Conservation (phyloP, 129 eudicot species). For the Calendula officinalis region DNA sequence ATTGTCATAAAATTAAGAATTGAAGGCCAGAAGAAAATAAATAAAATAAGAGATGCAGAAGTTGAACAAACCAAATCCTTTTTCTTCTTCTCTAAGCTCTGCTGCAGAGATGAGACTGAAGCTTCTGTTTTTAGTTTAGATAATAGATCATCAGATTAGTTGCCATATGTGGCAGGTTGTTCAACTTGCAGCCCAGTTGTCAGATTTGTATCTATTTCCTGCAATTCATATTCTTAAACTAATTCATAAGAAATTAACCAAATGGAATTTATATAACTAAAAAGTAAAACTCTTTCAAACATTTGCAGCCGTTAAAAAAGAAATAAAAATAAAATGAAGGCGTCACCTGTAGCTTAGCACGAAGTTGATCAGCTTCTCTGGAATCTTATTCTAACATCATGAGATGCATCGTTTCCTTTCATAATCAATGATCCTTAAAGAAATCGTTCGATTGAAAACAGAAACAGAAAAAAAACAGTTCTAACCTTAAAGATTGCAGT, state of each 20-base stretch:
- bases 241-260: neutral
- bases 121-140: too few species aligned
- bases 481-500: too few species aligned
- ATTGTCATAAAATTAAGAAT: neutral
- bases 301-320: neutral
- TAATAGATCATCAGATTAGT: constrained; percentile 23
- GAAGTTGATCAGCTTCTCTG: constrained; percentile 62
- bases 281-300: neutral
- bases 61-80: too few species aligned
- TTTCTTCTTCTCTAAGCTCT: too few species aligned
- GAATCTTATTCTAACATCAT: constrained; percentile 58
- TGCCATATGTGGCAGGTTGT: constrained; percentile 29
- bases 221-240: constrained; percentile 4
- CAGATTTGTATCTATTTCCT: constrained; percentile 59
- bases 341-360: constrained; percentile 59
- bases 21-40: neutral
- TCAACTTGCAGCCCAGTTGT: constrained; percentile 47
- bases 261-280: neutral
- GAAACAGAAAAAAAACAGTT: too few species aligned
- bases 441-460: too few species aligned
- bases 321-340: neutral
- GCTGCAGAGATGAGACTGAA: too few species aligned
- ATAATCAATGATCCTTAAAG: too few species aligned
- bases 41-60: neutral
- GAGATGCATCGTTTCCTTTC: too few species aligned